Evolutionary conservation across 1,284 basidiomycete species (phyloP), one percentile per base, ranked within the genome.

Genomic region (Microbotryomycetes sp.): DNA sequence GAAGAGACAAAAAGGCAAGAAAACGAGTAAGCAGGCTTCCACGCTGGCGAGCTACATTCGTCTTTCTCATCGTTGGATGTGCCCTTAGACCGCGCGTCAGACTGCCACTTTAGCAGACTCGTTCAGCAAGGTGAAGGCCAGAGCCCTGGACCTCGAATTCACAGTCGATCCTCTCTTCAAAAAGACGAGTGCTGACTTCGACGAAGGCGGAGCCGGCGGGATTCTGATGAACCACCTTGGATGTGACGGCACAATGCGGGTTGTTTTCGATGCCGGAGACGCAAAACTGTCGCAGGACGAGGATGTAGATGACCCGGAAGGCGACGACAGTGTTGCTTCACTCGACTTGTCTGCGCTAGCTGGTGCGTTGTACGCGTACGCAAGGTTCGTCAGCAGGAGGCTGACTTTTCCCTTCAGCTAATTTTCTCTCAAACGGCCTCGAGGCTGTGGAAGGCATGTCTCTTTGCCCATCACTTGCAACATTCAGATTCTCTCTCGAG

Each of bases 131-230:
- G 81, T 98, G 30, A 84, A 86, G 70, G 87, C 85, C 77, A 97
- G 97, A 81, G 45, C 62, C 16, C 81, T 91, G 49, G 91, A 96
- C 65, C 81, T 94, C 29, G 96, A 97, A 73, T 97, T 97, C 76
- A 88, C 85, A 49, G 91, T 97, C 45, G 94, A 98, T 74, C 96
- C 94, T 2, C 79, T 98, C 29, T 98, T 98, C 80, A 89, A 86
- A 76, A 98, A 98, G 80, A 98, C 96, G 0, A 92, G 87, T 67
- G 96, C 91, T 23, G 96, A 98, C 74, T 98, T 98, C 74, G 94
- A 98, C 75, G 96, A 98, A 75, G 96, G 94, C 48, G 94, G 94
- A 56, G 94, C 94, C 0, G 88, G 91, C 65, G 94, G 94, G 7
- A 75, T 96, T 54, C 78, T 96, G 45, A 92, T 94, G 90, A 96